A percentile compares a stretch with the other conserved stretches of the same genome.
phyloP scores from a whole-genome alignment of 805 yeast species.

The Nakazawaea ishiwadae region DNA sequence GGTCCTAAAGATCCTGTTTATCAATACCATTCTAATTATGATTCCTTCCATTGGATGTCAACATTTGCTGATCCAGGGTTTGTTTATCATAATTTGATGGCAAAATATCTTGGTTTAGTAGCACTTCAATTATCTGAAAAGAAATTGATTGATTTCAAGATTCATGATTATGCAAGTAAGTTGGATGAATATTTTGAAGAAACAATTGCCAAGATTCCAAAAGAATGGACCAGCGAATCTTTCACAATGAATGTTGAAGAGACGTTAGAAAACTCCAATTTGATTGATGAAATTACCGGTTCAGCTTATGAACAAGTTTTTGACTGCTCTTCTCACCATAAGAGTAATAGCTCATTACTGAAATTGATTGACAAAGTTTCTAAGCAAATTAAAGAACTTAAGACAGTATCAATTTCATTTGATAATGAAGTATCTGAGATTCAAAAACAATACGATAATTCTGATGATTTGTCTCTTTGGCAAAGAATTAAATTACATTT shows the following conservation, averaged over 20 bases:
- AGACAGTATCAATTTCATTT: not conserved
- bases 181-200: conserved; percentile 33
- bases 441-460: conserved; percentile 24
- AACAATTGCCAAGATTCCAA: conserved; percentile 31
- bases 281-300: not conserved
- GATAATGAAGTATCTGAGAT: conserved; percentile 12
- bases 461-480: conserved; percentile 27
- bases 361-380: conserved; percentile 17
- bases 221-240: conserved; percentile 25
- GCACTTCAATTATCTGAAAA: conserved; percentile 44
- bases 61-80: conserved; percentile 59
- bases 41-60: conserved; percentile 68
- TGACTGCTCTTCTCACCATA: conserved; percentile 12
- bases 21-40: conserved; percentile 75
- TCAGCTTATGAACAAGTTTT: not conserved
- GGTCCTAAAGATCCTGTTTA: conserved; percentile 51
- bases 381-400: conserved; percentile 11
- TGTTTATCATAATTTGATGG: conserved; percentile 49
- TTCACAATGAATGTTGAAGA: not conserved
- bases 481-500: conserved; percentile 24
- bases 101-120: conserved; percentile 48
- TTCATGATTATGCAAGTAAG: conserved; percentile 33
- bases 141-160: conserved; percentile 39
- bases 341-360: no score
- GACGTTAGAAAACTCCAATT: not conserved